These are phyloP conservation scores for Cryptococcus sp. DNA, from an alignment of 1,284 basidiomycete genomes.

Conservation along the genomic window DNA sequence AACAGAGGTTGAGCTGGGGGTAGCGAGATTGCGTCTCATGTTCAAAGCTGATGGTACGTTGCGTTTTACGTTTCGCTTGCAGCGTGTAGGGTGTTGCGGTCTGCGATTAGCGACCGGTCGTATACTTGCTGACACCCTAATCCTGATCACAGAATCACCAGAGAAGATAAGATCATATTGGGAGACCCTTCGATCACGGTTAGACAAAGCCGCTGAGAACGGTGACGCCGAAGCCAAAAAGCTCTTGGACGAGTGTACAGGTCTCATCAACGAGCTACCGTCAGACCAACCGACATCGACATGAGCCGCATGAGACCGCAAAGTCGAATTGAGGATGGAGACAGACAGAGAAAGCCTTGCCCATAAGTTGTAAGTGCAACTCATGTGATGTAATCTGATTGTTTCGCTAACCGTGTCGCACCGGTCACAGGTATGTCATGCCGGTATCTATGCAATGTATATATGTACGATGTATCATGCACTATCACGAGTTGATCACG, in stretches of 20 bases:
- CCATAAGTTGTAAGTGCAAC: too few relatives aligned
- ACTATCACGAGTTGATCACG: neutral
- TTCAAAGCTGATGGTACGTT: constrained; percentile 33
- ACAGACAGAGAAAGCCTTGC: too few relatives aligned
- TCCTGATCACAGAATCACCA: neutral
- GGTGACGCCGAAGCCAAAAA: constrained; percentile 1
- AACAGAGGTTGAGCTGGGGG: constrained; percentile 1
- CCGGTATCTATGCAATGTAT: constrained; percentile 1
- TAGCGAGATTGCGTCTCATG: constrained; percentile 39
- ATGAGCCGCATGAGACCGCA: too few relatives aligned
- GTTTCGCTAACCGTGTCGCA: neutral
- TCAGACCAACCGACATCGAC: too few relatives aligned
- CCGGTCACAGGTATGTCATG: constrained; percentile 4
- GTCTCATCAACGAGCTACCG: neutral
- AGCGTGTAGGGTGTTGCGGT: too few relatives aligned
- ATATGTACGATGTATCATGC: neutral
- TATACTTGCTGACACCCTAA: neutral
- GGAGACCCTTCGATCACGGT: neutral
- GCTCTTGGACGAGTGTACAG: constrained; percentile 5
- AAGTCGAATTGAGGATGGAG: too few relatives aligned
- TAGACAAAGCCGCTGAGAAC: neutral
- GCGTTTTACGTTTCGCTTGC: too few relatives aligned
- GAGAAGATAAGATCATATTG: neutral
- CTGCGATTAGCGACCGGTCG: too few relatives aligned
- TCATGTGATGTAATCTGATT: too few relatives aligned